These are phyloP conservation scores for Cercospora berteroae DNA, from an alignment of 2,329 filamentous ascomycete genomes.

Conservation along the genomic window DNA sequence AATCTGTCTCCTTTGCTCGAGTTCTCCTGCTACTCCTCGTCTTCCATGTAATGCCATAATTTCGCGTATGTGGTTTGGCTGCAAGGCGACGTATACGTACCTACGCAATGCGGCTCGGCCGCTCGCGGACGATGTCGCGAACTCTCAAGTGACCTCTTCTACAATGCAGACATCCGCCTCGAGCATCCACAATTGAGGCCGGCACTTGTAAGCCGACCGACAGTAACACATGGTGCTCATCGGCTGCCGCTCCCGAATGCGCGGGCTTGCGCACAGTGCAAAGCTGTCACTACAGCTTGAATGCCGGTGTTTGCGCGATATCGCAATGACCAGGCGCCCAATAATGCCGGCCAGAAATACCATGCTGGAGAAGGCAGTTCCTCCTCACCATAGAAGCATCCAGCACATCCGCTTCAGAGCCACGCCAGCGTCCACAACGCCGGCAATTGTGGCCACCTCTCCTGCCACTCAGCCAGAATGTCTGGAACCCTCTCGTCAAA, in stretches of 20 bases:
- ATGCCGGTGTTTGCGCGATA: neutral
- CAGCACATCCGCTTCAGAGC: slow-evolving; percentile 58
- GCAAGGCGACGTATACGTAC: neutral
- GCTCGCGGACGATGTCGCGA: neutral
- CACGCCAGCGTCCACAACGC: slow-evolving; percentile 93
- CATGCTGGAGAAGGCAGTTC: neutral
- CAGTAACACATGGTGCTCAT: neutral
- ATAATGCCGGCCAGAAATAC: neutral
- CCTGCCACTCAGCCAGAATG: slow-evolving; percentile 89
- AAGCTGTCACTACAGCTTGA: neutral
- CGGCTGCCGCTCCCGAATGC: neutral
- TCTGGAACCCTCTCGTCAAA: slow-evolving; percentile 95
- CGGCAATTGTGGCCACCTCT: slow-evolving; percentile 86
- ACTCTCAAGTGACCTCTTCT: neutral
- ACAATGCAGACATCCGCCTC: neutral
- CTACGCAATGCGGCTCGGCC: neutral
- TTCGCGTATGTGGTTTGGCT: neutral
- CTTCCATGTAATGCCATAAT: neutral
- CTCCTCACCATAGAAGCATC: neutral
- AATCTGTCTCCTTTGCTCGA: neutral
- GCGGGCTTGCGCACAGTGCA: neutral
- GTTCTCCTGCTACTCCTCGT: neutral
- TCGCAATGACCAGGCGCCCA: neutral
- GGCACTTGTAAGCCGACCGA: neutral
- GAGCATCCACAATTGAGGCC: neutral